Base-by-base conservation (phyloP, 176 grass and related monocot genomes). In the Musa beccarii region DNA sequence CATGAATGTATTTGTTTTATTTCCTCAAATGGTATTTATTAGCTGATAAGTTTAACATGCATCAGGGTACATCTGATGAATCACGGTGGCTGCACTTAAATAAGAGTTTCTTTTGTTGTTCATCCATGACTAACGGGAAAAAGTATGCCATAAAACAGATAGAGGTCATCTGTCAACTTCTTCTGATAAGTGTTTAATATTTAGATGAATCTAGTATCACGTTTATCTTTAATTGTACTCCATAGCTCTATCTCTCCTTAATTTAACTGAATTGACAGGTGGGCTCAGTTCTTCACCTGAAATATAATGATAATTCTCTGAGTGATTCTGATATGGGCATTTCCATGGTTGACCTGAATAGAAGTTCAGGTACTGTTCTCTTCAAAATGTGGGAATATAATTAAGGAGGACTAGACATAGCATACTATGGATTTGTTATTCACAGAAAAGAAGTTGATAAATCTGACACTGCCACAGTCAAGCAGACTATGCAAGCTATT, bases 111-210 rank as follows among this genome's bases (percentile, higher is more conserved):
- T 97, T 91, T 62, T 79, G 84, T 82, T 84, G 92, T 59, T 97
- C 94, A 72, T 84, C 94, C 78, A 66, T 97, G 80, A 90, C 88
- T 80, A 97, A 97, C 85, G 94, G 90, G 70, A 97, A 97, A 76
- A 88, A 91, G 76, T 82, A 93, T 84, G 90, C 94, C 52, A 88
- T 97, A 71, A 89, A 86, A 76, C 86, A 97, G 79, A 89, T 97
- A 51, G 86, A 90, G 94, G 94, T 97, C 76, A 72, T 71, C 53
- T 77, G 66, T 69, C 52, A 76, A 24, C 49, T 21, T 72, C 50
- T 52, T 79, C 21, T 66, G 5, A 16, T 17, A 57, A 17, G 15
- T 62, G 5, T 62, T 62, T 62, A 7, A 17, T 62, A 62, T 17
- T 62, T 17, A 62, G 57, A 19, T 62, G 10, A 62, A 19, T 62